Percentiles rank a stretch among this genome's conserved stretches.
These are phyloP conservation scores for Rhododendron kiyosumense DNA, from an alignment of 148 eudicot species.

Conservation along the genomic window DNA sequence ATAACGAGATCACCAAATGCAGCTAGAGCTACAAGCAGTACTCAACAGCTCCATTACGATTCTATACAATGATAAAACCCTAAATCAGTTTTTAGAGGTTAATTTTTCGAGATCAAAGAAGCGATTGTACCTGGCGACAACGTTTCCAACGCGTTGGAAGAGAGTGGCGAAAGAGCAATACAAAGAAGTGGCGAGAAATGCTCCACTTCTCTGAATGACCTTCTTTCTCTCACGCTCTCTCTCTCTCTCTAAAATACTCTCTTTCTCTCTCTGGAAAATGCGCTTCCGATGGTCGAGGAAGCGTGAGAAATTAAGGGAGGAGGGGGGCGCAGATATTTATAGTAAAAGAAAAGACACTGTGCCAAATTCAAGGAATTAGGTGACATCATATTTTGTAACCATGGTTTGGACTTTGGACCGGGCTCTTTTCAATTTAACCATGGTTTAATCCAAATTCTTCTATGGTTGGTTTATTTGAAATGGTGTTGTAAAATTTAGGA, in stretches of 20 bases:
- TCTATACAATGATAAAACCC: constrained; percentile 3
- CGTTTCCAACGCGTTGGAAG: background rate
- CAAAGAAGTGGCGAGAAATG: background rate
- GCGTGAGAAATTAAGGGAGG: background rate
- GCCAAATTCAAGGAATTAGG: background rate
- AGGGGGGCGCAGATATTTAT: constrained; percentile 8
- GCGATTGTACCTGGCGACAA: background rate
- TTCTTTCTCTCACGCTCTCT: too few relatives aligned
- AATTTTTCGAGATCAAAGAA: background rate
- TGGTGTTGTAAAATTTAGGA: too few relatives aligned
- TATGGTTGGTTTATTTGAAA: too few relatives aligned
- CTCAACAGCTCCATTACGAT: background rate
- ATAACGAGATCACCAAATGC: background rate
- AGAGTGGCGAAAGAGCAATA: background rate
- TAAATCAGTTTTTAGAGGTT: background rate
- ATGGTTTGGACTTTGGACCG: background rate
- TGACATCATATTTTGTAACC: background rate
- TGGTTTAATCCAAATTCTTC: background rate
- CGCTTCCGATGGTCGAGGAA: constrained; percentile 13
- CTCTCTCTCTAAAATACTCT: background rate
- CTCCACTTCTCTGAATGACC: background rate
- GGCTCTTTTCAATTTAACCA: background rate
- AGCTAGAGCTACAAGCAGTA: background rate
- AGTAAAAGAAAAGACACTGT: background rate
- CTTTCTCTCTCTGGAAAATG: background rate